Conservation (phyloP, 2,329 filamentous ascomycete genomes). For the Pseudogymnoascus destructans region DNA sequence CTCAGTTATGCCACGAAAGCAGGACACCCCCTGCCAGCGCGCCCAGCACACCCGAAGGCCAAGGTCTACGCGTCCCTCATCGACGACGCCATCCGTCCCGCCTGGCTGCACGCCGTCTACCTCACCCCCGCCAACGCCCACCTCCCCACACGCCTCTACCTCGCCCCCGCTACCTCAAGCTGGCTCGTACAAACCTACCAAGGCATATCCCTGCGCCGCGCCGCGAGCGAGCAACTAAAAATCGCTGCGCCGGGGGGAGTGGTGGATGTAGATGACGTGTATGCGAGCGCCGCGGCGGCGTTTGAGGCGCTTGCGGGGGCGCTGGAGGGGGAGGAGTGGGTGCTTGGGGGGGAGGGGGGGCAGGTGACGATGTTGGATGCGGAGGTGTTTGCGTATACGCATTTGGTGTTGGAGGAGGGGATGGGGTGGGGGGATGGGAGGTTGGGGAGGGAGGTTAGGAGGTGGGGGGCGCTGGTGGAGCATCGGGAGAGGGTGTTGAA, state of each 20-base stretch:
- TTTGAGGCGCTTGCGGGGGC: conserved; percentile 39
- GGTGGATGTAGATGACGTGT: conserved; percentile 43
- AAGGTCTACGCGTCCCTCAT: not conserved
- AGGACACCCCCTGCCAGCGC: not conserved
- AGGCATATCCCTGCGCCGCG: too few species aligned
- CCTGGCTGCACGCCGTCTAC: conserved; percentile 67
- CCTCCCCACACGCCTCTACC: conserved; percentile 60
- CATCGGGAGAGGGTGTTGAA: conserved; percentile 47
- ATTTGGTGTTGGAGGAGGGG: conserved; percentile 56
- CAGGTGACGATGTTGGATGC: conserved; percentile 71
- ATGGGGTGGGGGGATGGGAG: conserved; percentile 47
- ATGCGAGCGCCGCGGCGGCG: conserved; percentile 47
- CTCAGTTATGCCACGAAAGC: conserved; percentile 46
- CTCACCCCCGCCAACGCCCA: conserved; percentile 50
- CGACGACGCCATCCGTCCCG: not conserved
- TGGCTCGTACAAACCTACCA: not conserved
- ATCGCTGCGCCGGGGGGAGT: conserved; percentile 20
- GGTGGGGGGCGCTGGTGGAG: conserved; percentile 47
- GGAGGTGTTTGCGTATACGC: conserved; percentile 77
- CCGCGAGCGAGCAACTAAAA: not conserved
- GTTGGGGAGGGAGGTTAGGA: conserved; percentile 42
- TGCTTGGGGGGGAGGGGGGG: conserved; percentile 34
- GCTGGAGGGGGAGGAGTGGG: conserved; percentile 38
- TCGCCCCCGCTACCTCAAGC: conserved; percentile 45
- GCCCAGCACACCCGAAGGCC: not conserved